These are phyloP conservation scores for Periconia sp. DNA, from an alignment of 2,329 filamentous ascomycete species.

Conservation along the genomic window DNA sequence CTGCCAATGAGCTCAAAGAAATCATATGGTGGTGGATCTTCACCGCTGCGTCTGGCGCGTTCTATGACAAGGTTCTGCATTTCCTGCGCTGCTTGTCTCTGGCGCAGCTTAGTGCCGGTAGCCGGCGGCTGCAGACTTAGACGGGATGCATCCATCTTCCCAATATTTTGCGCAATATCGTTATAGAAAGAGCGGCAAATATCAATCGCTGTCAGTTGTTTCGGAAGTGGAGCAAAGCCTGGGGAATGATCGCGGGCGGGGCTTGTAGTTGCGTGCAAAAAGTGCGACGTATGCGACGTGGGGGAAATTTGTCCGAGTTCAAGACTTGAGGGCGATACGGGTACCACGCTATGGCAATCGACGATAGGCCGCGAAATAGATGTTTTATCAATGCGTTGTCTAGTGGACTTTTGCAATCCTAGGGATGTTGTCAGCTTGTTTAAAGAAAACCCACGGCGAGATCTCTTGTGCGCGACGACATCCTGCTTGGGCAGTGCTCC, in stretches of 20 bases:
- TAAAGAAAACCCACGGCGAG: conserved; percentile 27
- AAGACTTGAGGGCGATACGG: conserved; percentile 10
- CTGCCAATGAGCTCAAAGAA: conserved; percentile 75
- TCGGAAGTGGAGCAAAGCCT: background rate
- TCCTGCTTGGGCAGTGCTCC: conserved; percentile 14
- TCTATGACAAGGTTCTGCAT: conserved; percentile 68
- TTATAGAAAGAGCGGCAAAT: background rate
- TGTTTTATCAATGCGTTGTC: conserved; percentile 21
- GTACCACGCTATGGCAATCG: conserved; percentile 18
- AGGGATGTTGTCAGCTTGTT: conserved; percentile 30
- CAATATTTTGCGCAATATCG: conserved; percentile 1
- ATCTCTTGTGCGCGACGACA: conserved; percentile 9
- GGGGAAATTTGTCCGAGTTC: conserved; percentile 10
- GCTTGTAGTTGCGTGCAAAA: background rate
- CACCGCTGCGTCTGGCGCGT: conserved; percentile 60
- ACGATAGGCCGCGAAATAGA: conserved; percentile 30
- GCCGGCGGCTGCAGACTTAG: conserved; percentile 28
- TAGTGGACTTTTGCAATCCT: conserved; percentile 22
- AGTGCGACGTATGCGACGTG: background rate
- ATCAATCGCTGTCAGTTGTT: conserved; percentile 2
- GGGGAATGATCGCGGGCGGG: conserved; percentile 5
- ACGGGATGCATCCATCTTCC: conserved; percentile 33
- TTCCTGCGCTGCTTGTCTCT: conserved; percentile 68
- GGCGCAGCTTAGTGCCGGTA: conserved; percentile 57
- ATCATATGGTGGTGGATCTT: conserved; percentile 65